Base-by-base conservation (phyloP, 192 early-diverging fungal species). In the Mortierella hygrophila region DNA sequence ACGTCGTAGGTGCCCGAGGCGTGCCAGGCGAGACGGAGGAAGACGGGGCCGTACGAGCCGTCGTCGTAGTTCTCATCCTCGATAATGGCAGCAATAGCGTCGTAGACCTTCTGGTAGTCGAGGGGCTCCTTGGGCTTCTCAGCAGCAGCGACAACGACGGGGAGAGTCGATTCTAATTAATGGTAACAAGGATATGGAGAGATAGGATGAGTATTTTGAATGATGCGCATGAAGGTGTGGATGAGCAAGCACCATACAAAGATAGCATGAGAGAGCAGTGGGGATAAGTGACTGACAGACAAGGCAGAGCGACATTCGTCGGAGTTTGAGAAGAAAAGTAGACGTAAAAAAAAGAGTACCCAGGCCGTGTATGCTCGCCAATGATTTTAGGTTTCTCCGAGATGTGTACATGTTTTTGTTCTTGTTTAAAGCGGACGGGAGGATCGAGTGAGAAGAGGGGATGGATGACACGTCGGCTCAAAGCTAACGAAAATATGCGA, bases 21-120 rank as follows among this genome's bases (percentile, higher is more conserved):
- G 89, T 97, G 96, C 96, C 96, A 97, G 47, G 96, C 96, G 37
- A 97, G 92, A 32, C 96, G 93, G 70, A 97, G 81, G 82, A 97
- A 90, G 44, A 97, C 90, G 2, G 96, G 95, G 32, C 94, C 96
- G 82, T 92, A 93, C 41, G 93, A 94, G 70, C 96, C 96, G 74
- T 96, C 95, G 83, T 96, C 95, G 70, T 94, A 95, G 89, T 94
- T 89, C 77, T 93, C 90, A 78, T 95, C 93, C 70, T 95, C 94
- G 35, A 96, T 90, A 74, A 96, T 88, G 69, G 90, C 92, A 46
- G 94, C 95, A 84, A 96, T 96, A 72, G 93, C 93, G 85, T 94
- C 92, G 91, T 95, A 95, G 78, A 96, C 92, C 72, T 90, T 87
- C 75, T 93, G 84, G 91, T 94, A 96, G 90, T 96, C 91, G 54